Percentiles rank a stretch among this genome's conserved stretches.
Conservation (phyloP, 208 protist genomes). For the Trichomonas tenax region DNA sequence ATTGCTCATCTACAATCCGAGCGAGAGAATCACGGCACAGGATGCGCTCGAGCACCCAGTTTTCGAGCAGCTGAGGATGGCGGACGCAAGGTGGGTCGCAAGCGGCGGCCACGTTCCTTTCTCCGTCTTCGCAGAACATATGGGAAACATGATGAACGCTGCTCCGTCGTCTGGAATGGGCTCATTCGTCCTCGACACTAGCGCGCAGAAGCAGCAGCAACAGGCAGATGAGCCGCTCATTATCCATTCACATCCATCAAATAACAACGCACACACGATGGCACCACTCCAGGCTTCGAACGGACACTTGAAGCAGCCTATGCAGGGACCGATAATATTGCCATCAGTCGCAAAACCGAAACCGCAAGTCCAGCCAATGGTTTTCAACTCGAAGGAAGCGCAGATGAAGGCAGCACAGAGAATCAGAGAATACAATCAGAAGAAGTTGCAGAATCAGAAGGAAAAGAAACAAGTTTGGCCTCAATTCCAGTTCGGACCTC, state of each 20-base stretch:
- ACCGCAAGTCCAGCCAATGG: neutral
- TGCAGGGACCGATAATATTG: neutral
- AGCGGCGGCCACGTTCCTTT: neutral
- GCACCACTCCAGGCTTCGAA: neutral
- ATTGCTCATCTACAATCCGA: neutral
- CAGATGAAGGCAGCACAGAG: neutral
- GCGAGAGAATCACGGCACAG: neutral
- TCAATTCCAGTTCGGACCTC: neutral
- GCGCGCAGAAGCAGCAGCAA: neutral
- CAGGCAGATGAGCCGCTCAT: neutral
- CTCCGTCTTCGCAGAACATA: neutral
- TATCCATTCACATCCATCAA: neutral
- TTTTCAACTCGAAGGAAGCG: neutral
- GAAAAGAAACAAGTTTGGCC: neutral
- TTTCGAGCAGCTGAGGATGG: neutral
- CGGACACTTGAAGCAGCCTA: neutral
- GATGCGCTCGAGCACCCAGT: neutral
- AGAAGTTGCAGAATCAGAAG: neutral
- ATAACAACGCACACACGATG: neutral
- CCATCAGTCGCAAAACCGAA: neutral
- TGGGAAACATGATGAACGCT: neutral
- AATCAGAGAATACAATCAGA: slow-evolving; percentile 4
- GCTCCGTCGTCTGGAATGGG: neutral
- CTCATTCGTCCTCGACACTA: neutral
- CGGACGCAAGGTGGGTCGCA: neutral